phyloP scores from a whole-genome alignment of 1,139 yeast species.

The Pichia sp. region DNA sequence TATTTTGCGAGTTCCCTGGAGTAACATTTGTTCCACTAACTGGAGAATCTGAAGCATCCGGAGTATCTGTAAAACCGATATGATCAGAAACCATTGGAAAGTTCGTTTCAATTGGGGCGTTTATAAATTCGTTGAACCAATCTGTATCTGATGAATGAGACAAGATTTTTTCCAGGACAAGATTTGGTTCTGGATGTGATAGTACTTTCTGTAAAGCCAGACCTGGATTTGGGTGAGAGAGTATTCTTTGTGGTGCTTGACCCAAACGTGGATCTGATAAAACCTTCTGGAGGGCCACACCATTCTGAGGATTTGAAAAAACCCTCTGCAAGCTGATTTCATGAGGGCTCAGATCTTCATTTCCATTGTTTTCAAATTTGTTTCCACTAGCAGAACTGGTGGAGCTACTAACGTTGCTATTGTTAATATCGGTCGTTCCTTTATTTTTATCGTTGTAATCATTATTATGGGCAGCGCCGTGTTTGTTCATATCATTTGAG shows the following conservation, averaged over 20 bases:
- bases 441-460: background rate
- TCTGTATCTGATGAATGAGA: slow-evolving; percentile 32
- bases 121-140: slow-evolving; percentile 66
- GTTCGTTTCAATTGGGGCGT: slow-evolving; percentile 54
- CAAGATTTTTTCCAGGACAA: slow-evolving; percentile 17
- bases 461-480: background rate
- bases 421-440: no score
- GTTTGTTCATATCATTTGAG: background rate
- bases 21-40: slow-evolving; percentile 13
- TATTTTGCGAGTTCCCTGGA: slow-evolving; percentile 20
- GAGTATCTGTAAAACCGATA: slow-evolving; percentile 52
- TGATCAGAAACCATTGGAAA: slow-evolving; percentile 49
- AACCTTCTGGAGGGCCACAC: slow-evolving; percentile 18
- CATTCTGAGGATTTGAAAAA: slow-evolving; percentile 19
- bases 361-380: background rate
- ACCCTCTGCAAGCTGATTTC: slow-evolving; percentile 16
- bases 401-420: background rate
- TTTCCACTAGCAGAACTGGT: background rate
- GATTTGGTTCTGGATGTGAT: slow-evolving; percentile 21
- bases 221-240: slow-evolving; percentile 22
- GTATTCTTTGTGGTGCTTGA: slow-evolving; percentile 18
- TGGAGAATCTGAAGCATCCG: slow-evolving; percentile 27
- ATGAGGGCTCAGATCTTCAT: slow-evolving; percentile 6
- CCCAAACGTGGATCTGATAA: slow-evolving; percentile 21
- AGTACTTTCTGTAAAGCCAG: slow-evolving; percentile 19